Evolutionary conservation across 2,329 filamentous ascomycete species (phyloP).

Genomic region (Boeremia lycopersici): DNA sequence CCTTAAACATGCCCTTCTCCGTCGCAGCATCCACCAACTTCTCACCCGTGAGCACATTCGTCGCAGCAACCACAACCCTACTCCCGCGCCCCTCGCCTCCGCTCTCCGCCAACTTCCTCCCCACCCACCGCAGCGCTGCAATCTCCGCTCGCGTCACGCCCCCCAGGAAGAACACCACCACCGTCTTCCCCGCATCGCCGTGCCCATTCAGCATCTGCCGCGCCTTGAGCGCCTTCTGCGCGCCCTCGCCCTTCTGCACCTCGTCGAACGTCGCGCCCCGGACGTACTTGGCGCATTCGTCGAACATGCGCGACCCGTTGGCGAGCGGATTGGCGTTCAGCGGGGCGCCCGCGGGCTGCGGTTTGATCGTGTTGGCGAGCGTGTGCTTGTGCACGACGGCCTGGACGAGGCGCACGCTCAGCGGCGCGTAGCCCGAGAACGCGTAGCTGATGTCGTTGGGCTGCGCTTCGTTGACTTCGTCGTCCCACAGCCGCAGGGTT

Average conservation of each 20-base stretch:
- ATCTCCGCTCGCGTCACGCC: slow-evolving; percentile 97
- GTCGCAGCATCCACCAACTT: slow-evolving; percentile 85
- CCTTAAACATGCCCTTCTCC: slow-evolving; percentile 62
- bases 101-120: slow-evolving; percentile 73
- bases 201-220: slow-evolving; percentile 77
- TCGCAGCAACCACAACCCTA: slow-evolving; percentile 90
- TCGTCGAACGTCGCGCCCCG: slow-evolving; percentile 90
- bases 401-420: slow-evolving; percentile 90
- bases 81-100: slow-evolving; percentile 68
- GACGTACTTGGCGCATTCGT: slow-evolving; percentile 87
- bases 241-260: slow-evolving; percentile 77
- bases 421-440: slow-evolving; percentile 93
- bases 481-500: slow-evolving; percentile 84
- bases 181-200: slow-evolving; percentile 68
- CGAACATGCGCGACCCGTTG: slow-evolving; percentile 91
- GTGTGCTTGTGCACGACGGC: slow-evolving; percentile 91
- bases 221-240: slow-evolving; percentile 86
- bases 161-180: slow-evolving; percentile 97
- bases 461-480: slow-evolving; percentile 94
- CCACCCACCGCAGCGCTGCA: slow-evolving; percentile 88
- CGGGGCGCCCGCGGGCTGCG: slow-evolving; percentile 43
- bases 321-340: slow-evolving; percentile 62
- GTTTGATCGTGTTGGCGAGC: slow-evolving; percentile 65
- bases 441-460: slow-evolving; percentile 97
- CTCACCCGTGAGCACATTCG: slow-evolving; percentile 87